Conservation (phyloP, 1,284 basidiomycete genomes). For the Cutaneotrichosporon daszewskae region DNA sequence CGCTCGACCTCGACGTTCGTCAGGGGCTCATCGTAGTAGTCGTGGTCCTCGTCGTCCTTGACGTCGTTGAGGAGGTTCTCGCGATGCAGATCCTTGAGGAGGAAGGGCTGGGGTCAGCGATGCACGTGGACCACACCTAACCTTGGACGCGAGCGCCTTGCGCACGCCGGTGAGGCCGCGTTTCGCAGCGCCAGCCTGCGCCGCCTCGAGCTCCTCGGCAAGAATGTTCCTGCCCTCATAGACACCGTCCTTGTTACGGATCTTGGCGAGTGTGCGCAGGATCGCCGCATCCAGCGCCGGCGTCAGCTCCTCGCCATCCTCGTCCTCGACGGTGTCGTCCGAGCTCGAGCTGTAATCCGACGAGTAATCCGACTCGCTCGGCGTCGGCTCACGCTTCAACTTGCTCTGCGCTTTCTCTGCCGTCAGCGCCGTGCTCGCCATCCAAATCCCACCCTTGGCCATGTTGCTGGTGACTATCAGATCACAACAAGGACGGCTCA, state of each 20-base stretch:
- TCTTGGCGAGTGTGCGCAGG: conserved; percentile 79
- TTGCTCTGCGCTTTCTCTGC: conserved; percentile 3
- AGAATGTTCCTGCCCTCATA: conserved; percentile 65
- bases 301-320: conserved; percentile 91
- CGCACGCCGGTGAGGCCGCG: conserved; percentile 19
- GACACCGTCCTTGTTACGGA: conserved; percentile 73
- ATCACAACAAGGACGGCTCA: not conserved
- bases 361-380: conserved; percentile 12
- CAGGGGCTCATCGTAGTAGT: conserved; percentile 42
- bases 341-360: conserved; percentile 31
- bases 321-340: conserved; percentile 76
- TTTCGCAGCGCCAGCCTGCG: conserved; percentile 28
- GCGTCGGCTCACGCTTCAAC: conserved; percentile 2
- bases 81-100: conserved; percentile 50
- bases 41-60: conserved; percentile 21
- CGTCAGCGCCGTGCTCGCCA: not conserved
- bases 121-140: conserved; percentile 7
- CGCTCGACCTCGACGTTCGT: conserved; percentile 77
- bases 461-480: not conserved
- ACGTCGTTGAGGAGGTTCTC: conserved; percentile 41
- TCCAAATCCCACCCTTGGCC: conserved; percentile 6
- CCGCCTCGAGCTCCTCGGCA: conserved; percentile 56
- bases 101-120: conserved; percentile 41
- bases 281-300: conserved; percentile 93
- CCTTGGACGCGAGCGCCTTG: conserved; percentile 21